Evolutionary conservation across 805 yeast species (phyloP), one percentile per base, ranked within the genome.

Genomic region (Zygoascus tannicola): DNA sequence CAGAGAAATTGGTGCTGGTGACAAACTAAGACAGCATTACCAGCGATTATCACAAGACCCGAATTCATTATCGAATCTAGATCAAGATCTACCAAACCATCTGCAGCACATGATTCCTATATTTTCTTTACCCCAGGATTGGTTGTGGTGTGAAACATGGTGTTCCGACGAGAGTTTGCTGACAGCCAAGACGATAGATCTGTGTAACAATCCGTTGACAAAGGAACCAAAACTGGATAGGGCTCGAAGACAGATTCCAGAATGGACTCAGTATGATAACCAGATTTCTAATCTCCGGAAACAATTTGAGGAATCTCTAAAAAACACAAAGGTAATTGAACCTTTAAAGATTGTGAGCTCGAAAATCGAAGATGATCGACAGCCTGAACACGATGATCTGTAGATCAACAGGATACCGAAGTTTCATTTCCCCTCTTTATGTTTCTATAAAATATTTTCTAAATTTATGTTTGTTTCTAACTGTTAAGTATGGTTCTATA

Each of bases 131-230:
- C 84, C 86, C 2, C 80, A 80, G 52, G 88, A 84, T 37, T 85
- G 94, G 94, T 65, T 85, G 32, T 86, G 95, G 95, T 86, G 94
- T 63, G 95, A 85, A 56, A 85, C 95, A 0, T 85, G 95, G 95
- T 84, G 95, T 60, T 70, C 78, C 23, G 84, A 79, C 50, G 81
- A 72, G 40, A 65, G 75, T 28, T 63, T 81, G 46, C 59, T 58
- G 43, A 64, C 65, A 0, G 95, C 95, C 2, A 82, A 78, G 58
- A 81, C 88, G 8, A 82, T 85, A 49, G 95, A 85, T 55, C 64
- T 85, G 48, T 85, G 95, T 63, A 82, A 82, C 59, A 85, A 86
- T 54, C 95, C 95, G 2, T 58, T 81, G 44, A 81, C 92, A 0
- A 80, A 80, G 52, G 95, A 85, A 56, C 80, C 82, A 18, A 85